Evolutionary conservation across 306 rosid species (phyloP).

Genomic region (Prunus davidiana): DNA sequence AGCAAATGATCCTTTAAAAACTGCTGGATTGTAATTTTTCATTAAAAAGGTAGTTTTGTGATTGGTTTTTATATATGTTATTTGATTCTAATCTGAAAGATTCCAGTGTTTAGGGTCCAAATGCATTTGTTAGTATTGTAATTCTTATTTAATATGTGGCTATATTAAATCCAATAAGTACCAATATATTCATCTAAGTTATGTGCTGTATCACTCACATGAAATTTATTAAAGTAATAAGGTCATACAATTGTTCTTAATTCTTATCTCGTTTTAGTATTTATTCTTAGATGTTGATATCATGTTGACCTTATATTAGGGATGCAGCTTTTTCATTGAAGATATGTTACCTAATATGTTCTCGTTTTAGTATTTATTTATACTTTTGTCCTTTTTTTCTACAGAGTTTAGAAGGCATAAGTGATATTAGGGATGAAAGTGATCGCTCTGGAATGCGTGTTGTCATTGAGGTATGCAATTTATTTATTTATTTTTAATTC

Average conservation of each 20-base stretch:
- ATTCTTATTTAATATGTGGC: neutral
- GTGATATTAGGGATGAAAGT: constrained; percentile 96
- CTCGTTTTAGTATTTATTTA: neutral
- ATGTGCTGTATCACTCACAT: neutral
- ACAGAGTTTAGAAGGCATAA: constrained; percentile 84
- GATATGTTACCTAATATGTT: neutral
- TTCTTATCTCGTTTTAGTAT: neutral
- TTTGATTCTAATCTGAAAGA: neutral
- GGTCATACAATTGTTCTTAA: neutral
- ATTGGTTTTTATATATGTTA: neutral
- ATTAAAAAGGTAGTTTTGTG: neutral
- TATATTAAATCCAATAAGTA: neutral
- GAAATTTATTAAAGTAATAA: neutral
- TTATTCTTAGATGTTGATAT: too few relatives aligned
- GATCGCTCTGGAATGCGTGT: constrained; percentile 98
- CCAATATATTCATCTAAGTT: neutral
- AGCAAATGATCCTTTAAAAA: neutral
- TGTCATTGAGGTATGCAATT: constrained; percentile 72
- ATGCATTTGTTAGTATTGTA: neutral
- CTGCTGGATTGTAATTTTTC: constrained; percentile 4
- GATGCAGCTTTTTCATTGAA: too few relatives aligned
- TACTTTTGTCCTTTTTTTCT: neutral
- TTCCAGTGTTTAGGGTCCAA: neutral
- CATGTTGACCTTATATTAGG: too few relatives aligned
- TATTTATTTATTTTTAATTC: neutral